phyloP scores from a whole-genome alignment of 2,329 filamentous ascomycete species.

The Pseudocercospora vitis region DNA sequence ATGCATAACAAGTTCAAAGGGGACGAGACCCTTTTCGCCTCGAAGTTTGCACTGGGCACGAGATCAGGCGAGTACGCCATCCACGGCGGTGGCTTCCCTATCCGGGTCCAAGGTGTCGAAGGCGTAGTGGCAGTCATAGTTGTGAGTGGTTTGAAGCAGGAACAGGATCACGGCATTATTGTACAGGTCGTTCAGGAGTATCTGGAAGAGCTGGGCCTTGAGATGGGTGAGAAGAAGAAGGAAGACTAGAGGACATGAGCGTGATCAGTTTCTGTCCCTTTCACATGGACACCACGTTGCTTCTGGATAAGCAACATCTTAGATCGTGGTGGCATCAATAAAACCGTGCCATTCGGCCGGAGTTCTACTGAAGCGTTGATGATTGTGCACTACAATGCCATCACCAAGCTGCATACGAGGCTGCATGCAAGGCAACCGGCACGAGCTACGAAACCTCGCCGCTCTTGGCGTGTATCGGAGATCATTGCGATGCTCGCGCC shows the following conservation, averaged over 20 bases:
- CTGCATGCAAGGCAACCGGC: too few relatives aligned
- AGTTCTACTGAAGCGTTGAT: too few relatives aligned
- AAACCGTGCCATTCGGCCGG: too few relatives aligned
- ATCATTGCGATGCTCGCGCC: neutral
- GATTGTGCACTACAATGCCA: too few relatives aligned
- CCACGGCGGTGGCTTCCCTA: constrained; percentile 73
- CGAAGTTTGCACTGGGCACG: constrained; percentile 62
- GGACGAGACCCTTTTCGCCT: constrained; percentile 64
- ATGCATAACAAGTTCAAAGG: constrained; percentile 66
- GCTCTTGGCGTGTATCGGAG: neutral
- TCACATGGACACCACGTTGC: too few relatives aligned
- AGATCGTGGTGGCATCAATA: too few relatives aligned
- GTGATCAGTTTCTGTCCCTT: neutral
- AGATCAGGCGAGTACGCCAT: constrained; percentile 66
- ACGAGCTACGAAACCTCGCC: neutral
- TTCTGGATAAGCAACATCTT: too few relatives aligned
- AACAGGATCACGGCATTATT: constrained; percentile 75
- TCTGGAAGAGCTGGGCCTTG: constrained; percentile 38
- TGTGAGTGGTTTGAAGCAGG: constrained; percentile 72
- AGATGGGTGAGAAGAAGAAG: constrained; percentile 40
- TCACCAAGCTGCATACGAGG: too few relatives aligned
- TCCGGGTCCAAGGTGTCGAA: constrained; percentile 71
- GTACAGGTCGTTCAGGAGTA: constrained; percentile 65
- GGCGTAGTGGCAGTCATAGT: constrained; percentile 73
- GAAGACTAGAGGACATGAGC: constrained; percentile 32